phyloP scores from a whole-genome alignment of 176 grass and related monocot genomes.

The Stipa capillata region DNA sequence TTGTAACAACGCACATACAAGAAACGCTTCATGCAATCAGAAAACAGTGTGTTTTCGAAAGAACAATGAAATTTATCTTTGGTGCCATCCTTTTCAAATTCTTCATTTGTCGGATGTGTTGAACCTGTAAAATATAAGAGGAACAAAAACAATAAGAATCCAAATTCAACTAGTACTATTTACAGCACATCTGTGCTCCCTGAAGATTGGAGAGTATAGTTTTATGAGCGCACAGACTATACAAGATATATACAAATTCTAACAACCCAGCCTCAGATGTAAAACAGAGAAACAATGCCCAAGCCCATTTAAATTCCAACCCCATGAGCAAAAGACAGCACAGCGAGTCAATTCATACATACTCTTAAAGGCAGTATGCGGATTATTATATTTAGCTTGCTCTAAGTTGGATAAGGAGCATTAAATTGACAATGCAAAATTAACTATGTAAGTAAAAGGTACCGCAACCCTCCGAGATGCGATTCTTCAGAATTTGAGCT shows the following conservation, averaged over 20 bases:
- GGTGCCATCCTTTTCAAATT: slow-evolving; percentile 18
- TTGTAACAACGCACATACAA: slow-evolving; percentile 70
- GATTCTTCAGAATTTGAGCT: slow-evolving; percentile 52
- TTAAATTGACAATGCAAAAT: background rate
- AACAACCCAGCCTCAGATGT: background rate
- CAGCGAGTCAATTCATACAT: background rate
- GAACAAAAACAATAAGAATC: background rate
- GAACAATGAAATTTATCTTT: slow-evolving; percentile 12
- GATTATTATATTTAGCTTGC: background rate
- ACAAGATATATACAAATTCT: background rate
- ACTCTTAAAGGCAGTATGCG: background rate
- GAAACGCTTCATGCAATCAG: slow-evolving; percentile 73
- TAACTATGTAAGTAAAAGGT: background rate
- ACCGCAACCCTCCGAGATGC: slow-evolving; percentile 36
- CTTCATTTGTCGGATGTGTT: slow-evolving; percentile 21
- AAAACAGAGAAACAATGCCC: background rate
- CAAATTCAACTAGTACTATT: background rate
- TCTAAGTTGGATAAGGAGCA: background rate
- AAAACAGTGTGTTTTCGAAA: slow-evolving; percentile 36
- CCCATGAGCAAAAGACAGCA: background rate
- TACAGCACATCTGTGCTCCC: background rate
- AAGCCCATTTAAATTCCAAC: background rate
- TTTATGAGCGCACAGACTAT: background rate
- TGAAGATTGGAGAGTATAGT: slow-evolving; percentile 2
- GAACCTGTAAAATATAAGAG: slow-evolving; percentile 37